A percentile compares a stretch with the other conserved stretches of the same genome.
phyloP scores from a whole-genome alignment of 805 yeast species.

The Candida nemodendra region DNA sequence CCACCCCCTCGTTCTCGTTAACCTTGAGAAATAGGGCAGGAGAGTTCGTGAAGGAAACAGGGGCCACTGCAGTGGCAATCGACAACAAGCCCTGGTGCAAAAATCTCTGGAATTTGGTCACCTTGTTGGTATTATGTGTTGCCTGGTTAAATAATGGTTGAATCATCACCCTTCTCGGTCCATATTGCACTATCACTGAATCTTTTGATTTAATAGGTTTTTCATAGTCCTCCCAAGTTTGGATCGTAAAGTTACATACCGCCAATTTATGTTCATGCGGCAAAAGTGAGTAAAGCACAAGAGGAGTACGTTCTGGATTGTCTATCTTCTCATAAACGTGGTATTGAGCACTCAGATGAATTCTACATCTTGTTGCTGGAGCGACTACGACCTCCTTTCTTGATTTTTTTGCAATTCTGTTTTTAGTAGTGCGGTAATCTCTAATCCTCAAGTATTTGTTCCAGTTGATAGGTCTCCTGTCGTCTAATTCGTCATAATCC shows the following conservation, averaged over 20 bases:
- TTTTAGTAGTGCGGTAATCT: slow-evolving; percentile 74
- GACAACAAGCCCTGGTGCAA: slow-evolving; percentile 73
- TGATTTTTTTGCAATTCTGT: slow-evolving; percentile 62
- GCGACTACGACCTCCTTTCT: slow-evolving; percentile 43
- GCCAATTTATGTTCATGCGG: slow-evolving; percentile 86
- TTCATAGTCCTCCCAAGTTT: slow-evolving; percentile 88
- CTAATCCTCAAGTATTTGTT: slow-evolving; percentile 66
- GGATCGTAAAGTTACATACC: slow-evolving; percentile 75
- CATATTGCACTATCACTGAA: slow-evolving; percentile 81
- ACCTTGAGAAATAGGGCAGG: slow-evolving; percentile 83
- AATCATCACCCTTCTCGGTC: slow-evolving; percentile 82
- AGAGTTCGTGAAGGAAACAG: slow-evolving; percentile 76
- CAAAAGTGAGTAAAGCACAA: slow-evolving; percentile 70
- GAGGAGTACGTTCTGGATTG: slow-evolving; percentile 47
- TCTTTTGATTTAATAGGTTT: slow-evolving; percentile 85
- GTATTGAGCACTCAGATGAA: slow-evolving; percentile 59
- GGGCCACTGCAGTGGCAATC: slow-evolving; percentile 85
- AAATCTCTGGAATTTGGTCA: slow-evolving; percentile 81
- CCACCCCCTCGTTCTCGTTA: slow-evolving; percentile 46
- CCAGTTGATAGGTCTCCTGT: slow-evolving; percentile 74
- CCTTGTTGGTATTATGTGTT: slow-evolving; percentile 75
- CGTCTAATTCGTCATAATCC: slow-evolving; percentile 84
- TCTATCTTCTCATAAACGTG: slow-evolving; percentile 42
- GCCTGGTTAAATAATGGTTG: slow-evolving; percentile 82
- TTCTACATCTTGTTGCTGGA: slow-evolving; percentile 64